These are phyloP conservation scores for Ustilago shanxiensis DNA, from an alignment of 1,284 basidiomycete genomes.

Conservation along the genomic window DNA sequence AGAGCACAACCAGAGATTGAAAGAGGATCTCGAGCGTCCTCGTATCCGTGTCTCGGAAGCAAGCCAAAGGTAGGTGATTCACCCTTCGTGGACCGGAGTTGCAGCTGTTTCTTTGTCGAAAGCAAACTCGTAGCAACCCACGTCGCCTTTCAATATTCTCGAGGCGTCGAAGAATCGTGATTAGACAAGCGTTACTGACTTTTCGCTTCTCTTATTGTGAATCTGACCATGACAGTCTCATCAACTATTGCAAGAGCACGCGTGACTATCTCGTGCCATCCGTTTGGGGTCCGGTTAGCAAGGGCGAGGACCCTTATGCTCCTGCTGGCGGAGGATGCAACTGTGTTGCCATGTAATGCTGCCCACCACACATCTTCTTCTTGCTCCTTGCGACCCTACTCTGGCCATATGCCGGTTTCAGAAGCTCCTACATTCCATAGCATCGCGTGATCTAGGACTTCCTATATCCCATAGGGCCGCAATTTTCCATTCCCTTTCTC, in stretches of 20 bases:
- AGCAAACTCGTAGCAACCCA: not conserved
- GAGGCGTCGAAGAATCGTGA: not conserved
- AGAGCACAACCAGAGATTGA: constrained; percentile 91
- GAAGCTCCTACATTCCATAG: too few relatives aligned
- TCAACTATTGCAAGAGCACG: constrained; percentile 89
- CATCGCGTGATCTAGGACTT: not conserved
- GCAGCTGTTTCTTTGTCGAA: not conserved
- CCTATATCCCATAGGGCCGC: constrained; percentile 22
- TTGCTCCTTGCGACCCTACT: not conserved
- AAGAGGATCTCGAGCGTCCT: constrained; percentile 89
- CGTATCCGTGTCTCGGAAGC: constrained; percentile 91
- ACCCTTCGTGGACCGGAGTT: too few relatives aligned
- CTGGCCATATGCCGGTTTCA: not conserved
- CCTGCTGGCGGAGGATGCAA: constrained; percentile 75
- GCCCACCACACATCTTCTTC: not conserved
- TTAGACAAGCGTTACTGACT: not conserved
- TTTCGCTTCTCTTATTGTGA: not conserved
- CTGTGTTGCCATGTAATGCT: constrained; percentile 60
- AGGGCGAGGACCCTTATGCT: constrained; percentile 88
- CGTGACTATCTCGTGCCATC: constrained; percentile 89
- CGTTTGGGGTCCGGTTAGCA: constrained; percentile 91
- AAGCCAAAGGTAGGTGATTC: constrained; percentile 85
- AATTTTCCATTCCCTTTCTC: not conserved
- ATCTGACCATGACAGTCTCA: constrained; percentile 77
- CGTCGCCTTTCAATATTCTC: not conserved